Evolutionary conservation across 352 stramenopile genomes (phyloP), one percentile per base, ranked within the genome.

Genomic region (Pythium phragmiticola): DNA sequence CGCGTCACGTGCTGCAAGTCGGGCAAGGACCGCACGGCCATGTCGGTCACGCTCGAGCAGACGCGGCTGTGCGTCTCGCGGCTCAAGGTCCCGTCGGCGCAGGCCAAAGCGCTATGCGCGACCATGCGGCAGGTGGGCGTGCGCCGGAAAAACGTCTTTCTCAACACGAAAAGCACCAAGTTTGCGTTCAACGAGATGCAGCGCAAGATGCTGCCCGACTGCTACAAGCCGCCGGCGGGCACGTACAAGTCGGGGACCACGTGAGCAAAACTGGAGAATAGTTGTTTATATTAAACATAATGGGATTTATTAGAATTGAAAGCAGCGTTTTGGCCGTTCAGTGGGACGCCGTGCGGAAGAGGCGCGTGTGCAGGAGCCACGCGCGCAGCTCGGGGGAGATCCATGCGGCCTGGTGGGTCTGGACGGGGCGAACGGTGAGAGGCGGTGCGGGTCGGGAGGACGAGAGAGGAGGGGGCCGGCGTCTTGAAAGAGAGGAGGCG

Each of bases 1-100:
- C 89, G 90, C 37, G 79, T 96, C n/a, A 97, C 97, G 16, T 99
- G 97, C 78, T 99, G 96, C 74, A 99, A 99, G 74, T 97, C 82
- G 65, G 96, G 95, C 16, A 99, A 99, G 70, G 96, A 99, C 75
- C 88, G 96, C 51, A 99, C 96, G 30, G 95, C 94, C 21, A 99
- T 99, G 96, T 97, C 96, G 47, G 88, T 98, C 28, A 98, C 95
- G 30, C 85, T 98, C 37, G 97, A 98, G 70, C 88, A 98, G 57
- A 77, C 80, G 17, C 77, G 84, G 30, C 70, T 92, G 26, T 77
- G 82, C 51, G 84, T 71, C 21, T 72, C 72, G 14, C 80, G 87
- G 55, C 66, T 91, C 3, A 74, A 84, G 30, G 77, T 81, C 2
- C 76, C 80, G 7, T 78, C 90, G 57, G 72, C 71, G 34, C 74